Evolutionary conservation across 2,329 filamentous ascomycete genomes (phyloP), one percentile per base, ranked within the genome.

Genomic region (Chaetothyriales sp.): DNA sequence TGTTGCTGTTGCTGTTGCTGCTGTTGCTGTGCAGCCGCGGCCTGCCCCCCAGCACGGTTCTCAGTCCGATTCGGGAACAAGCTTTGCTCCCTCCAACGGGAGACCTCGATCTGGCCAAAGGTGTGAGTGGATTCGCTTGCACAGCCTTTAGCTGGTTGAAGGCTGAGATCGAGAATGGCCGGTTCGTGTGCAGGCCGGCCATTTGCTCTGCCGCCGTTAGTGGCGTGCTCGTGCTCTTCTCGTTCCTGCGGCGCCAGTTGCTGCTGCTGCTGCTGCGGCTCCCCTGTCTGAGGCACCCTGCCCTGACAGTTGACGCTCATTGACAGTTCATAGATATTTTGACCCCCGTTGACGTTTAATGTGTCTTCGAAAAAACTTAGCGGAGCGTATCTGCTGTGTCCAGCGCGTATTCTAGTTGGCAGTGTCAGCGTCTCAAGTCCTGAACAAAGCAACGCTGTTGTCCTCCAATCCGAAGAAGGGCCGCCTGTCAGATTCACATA

Each of bases 401-500:
- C 65, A 9, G 73, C 65, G 26, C 73, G 75, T 26, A 95, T 68
- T 2, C 90, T 77, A 1, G 86, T 82, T 5, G 86, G 84, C 12
- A 96, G 68, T 1, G 83, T 86, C 32, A 83, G 78, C 20, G 80
- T 86, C 65, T 96, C 92, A 10, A 95, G 64, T 1, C 84, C 85
- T 0, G 84, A 74, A 12, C 80, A 78, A 54, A 94, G 75, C 12
- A 95, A 68, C 1, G 84, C 89, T 10, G 86, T 83, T 2, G 78
- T 78, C 60, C 93, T 81, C 92, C 92, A 98, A 51, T 74, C 70
- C 0, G 85, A 92, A 6, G 69, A n/a, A n/a, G n/a, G n/a, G n/a
- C n/a, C 66, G 8, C 66, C 57, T 59, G 89, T 77, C 12, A 92
- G 57, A 2, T 66, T 66, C 4, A 89, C 64, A 55, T 79, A 79